Base-by-base conservation (phyloP, 345 rosid species). In the Brassica juncea region DNA sequence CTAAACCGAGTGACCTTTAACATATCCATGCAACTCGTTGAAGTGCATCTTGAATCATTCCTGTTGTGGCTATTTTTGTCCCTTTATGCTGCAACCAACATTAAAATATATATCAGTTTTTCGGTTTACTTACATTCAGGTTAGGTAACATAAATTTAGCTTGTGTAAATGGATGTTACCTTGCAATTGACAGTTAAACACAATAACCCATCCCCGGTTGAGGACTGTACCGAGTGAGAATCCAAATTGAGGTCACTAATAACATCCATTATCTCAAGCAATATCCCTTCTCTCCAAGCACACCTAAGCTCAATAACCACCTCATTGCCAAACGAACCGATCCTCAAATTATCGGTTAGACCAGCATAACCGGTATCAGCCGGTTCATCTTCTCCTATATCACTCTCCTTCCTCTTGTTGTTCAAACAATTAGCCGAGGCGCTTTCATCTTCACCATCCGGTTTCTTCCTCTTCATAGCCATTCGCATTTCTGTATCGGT, bases 181-280 rank as follows among this genome's bases (percentile, higher is more conserved):
- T 90, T 85, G 69, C 91, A 85, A 72, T 85, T 87, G 39, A 96
- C 86, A 11, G 89, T 83, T 72, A 90, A 74, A 54, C 86, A 89
- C 14, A 96, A 86, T 49, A 89, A 76, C 44, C 94, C 97, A 7
- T 88, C 88, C 0, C 58, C 73, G 42, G 86, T 88, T 9, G 92
- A 87, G 4, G 99, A 93, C 35, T 89, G 92, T 54, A 96, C 90
- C 0, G 97, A 86, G 78, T 89, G 89, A 42, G 91, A 91, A 86
- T 96, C 98, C 71, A 96, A 69, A 66, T 80, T 82, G 68, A 89
- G 88, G 79, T 74, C 79, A 86, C 87, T 86, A 32, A 84, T 72
- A 44, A 82, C 92, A 84, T 89, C 94, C 86, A 95, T 86, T 60
- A 93, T 85, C 85, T 89, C 93, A 3, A 95, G 86, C 84, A 95